phyloP scores from a whole-genome alignment of 805 yeast genomes.

The Nakazawaea populi region DNA sequence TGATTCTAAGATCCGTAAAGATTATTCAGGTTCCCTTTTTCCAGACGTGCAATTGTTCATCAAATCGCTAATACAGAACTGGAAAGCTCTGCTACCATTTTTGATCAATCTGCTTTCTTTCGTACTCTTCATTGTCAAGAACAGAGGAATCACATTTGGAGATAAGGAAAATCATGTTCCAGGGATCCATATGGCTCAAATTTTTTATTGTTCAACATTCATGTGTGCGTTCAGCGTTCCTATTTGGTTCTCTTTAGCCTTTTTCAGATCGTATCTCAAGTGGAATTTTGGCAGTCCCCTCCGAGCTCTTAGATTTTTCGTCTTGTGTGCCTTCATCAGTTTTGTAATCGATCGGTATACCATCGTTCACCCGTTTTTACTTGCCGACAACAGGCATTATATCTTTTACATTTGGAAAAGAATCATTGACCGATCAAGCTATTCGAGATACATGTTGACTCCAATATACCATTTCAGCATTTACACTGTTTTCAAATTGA shows the following conservation, averaged over 20 bases:
- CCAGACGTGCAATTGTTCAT: slow-evolving; percentile 18
- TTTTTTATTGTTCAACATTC: slow-evolving; percentile 72
- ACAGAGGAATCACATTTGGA: slow-evolving; percentile 80
- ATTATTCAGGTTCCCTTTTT: slow-evolving; percentile 28
- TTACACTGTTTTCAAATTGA: slow-evolving; percentile 19
- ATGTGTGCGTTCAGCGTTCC: slow-evolving; percentile 66
- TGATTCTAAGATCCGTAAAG: slow-evolving; percentile 40
- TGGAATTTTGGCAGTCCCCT: slow-evolving; percentile 22
- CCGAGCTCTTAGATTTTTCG: slow-evolving; percentile 10
- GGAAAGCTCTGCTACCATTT: slow-evolving; percentile 40
- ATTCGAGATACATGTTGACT: slow-evolving; percentile 43
- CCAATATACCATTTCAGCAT: slow-evolving; percentile 65
- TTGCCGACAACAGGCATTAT: slow-evolving; percentile 93
- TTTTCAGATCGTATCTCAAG: slow-evolving; percentile 33
- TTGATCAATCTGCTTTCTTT: slow-evolving; percentile 47
- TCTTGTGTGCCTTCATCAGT: slow-evolving; percentile 31
- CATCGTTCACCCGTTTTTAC: slow-evolving; percentile 78
- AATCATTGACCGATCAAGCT: slow-evolving; percentile 44
- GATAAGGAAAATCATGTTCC: slow-evolving; percentile 82
- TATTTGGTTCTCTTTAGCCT: slow-evolving; percentile 50
- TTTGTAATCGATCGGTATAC: slow-evolving; percentile 55
- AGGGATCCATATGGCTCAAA: slow-evolving; percentile 69
- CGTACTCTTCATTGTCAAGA: slow-evolving; percentile 49
- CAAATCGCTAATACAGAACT: slow-evolving; percentile 25
- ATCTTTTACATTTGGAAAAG: slow-evolving; percentile 80